Percentiles rank a stretch among this genome's conserved stretches.
Evolutionary conservation across 176 grass and related monocot genomes (phyloP).

Genomic region (Alloteropsis semialata): DNA sequence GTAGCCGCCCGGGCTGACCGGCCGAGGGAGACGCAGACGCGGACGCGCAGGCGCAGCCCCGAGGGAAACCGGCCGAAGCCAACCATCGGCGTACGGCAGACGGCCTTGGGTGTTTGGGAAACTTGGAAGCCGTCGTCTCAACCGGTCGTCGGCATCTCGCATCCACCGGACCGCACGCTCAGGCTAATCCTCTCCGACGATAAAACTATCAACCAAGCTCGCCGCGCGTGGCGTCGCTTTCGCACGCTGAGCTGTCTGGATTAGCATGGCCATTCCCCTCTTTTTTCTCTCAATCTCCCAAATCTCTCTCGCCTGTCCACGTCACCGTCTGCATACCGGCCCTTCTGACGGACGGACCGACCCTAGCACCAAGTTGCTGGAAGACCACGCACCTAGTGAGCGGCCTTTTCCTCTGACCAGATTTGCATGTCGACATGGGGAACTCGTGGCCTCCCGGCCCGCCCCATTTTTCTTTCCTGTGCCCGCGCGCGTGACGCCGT

Average conservation of each 20-base stretch:
- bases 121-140: constrained; percentile 17
- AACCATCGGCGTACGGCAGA: background rate
- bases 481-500: background rate
- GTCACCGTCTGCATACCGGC: background rate
- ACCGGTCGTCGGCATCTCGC: background rate
- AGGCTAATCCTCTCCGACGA: background rate
- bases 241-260: constrained; percentile 42
- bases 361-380: background rate
- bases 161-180: background rate
- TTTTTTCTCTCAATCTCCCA: too few species aligned
- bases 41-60: background rate
- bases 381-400: too few species aligned
- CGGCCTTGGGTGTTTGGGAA: background rate
- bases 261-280: constrained; percentile 31
- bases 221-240: background rate
- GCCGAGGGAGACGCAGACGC: background rate
- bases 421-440: background rate
- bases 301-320: background rate
- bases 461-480: too few species aligned
- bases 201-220: background rate
- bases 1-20: constrained; percentile 57
- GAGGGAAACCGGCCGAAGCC: background rate
- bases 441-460: background rate
- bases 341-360: background rate
- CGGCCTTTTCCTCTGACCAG: background rate